Conservation (phyloP, 2,329 filamentous ascomycete genomes). For the Talaromyces sp. region DNA sequence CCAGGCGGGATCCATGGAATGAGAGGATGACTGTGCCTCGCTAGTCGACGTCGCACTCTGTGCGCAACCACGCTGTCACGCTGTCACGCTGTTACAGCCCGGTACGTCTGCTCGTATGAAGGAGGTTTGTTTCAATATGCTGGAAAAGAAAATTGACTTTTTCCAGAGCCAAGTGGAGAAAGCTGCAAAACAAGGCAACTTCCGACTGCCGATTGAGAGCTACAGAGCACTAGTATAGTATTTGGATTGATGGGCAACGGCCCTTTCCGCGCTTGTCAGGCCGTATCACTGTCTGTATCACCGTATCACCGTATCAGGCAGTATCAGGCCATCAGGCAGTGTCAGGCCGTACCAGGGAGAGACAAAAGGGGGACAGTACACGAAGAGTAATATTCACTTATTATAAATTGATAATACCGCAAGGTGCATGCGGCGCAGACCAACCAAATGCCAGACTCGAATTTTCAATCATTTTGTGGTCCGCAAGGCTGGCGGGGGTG, state of each 20-base stretch:
- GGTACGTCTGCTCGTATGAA: neutral
- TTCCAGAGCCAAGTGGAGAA: neutral
- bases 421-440: neutral
- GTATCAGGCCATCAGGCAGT: neutral
- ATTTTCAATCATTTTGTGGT: neutral
- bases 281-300: neutral
- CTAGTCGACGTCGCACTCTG: neutral
- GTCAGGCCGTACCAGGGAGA: neutral
- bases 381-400: neutral
- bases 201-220: neutral
- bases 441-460: neutral
- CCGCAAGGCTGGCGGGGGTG: slow-evolving; percentile 12
- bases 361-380: neutral
- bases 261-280: neutral
- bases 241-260: neutral
- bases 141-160: too few species aligned
- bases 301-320: neutral
- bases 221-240: too few species aligned
- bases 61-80: neutral
- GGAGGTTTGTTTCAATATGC: too few species aligned
- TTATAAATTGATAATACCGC: neutral
- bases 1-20: neutral
- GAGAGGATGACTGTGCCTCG: neutral
- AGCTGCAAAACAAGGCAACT: neutral
- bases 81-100: neutral